Evolutionary conservation across 2,329 filamentous ascomycete genomes (phyloP).

Genomic region (Pleurostoma richardsiae): DNA sequence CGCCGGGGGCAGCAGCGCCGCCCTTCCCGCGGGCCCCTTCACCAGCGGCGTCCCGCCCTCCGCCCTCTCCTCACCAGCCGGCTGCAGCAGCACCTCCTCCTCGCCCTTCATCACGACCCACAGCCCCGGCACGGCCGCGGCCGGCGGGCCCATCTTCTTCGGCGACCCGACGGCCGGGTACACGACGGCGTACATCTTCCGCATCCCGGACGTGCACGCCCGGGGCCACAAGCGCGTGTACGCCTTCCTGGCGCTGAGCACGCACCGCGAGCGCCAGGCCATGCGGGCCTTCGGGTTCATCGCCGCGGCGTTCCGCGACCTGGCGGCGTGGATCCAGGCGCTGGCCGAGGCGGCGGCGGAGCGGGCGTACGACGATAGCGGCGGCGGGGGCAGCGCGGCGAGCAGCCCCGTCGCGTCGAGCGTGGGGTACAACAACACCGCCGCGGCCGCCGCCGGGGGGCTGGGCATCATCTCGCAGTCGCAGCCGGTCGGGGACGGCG

Average conservation of each 20-base stretch:
- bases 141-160: constrained; percentile 64
- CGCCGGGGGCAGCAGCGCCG: constrained; percentile 24
- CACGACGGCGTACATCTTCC: constrained; percentile 67
- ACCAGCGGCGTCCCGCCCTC: constrained; percentile 18
- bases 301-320: constrained; percentile 56
- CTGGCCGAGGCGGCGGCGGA: constrained; percentile 61
- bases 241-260: constrained; percentile 61
- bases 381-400: constrained; percentile 19
- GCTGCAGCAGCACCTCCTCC: constrained; percentile 23
- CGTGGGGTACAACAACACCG: constrained; percentile 19
- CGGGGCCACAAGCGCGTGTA: constrained; percentile 66
- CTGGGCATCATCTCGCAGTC: constrained; percentile 18
- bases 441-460: constrained; percentile 21
- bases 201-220: constrained; percentile 62
- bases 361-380: constrained; percentile 36
- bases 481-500: constrained; percentile 5
- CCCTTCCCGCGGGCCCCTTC: constrained; percentile 14
- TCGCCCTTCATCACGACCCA: constrained; percentile 49
- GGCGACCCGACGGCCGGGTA: constrained; percentile 61
- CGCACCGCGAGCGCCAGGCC: constrained; percentile 58
- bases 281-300: constrained; percentile 64
- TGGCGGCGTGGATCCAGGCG: constrained; percentile 61
- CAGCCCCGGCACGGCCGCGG: constrained; percentile 46
- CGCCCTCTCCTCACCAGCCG: constrained; percentile 29
- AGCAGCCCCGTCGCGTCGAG: constrained; percentile 30